Base-by-base conservation (phyloP, 345 rosid species). In the Lepidium africanum region DNA sequence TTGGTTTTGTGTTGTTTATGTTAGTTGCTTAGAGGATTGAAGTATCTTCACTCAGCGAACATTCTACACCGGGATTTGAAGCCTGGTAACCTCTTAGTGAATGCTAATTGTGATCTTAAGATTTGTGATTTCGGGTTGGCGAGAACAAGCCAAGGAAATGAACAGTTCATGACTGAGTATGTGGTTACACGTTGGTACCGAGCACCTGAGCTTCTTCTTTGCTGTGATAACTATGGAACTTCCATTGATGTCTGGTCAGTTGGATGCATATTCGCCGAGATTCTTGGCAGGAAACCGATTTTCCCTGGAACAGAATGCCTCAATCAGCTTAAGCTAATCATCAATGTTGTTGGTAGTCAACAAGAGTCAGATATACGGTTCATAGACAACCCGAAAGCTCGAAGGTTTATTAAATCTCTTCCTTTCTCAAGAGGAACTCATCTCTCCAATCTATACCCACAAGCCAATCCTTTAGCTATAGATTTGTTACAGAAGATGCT, bases 181-280 rank as follows among this genome's bases (percentile, higher is more conserved):
- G 96, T 86, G 23, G 98, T 87, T 32, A 92, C 96, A 7, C 91
- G 96, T 25, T 92, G 96, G 97, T 92, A 92, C 74, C 84, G 96
- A 45, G 98, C 96, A 45, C 96, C 98, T 0, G 97, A 90, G 72
- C 94, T 92, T 32, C 97, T 92, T 40, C 90, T 92, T 16, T 83
- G 90, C 62, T 87, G 89, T 48, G 95, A 90, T 74, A 83, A 84
- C 78, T 88, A 90, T 33, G 93, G 96, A 21, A 85, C 96, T 27
- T 90, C 89, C 5, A 85, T 92, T 45, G 97, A 92, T 37, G 78
- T 90, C 21, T 92, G 97, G 98, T 92, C 96, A 0, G 97, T 88
- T 5, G 97, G 98, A 56, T 88, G 98, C 81, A 90, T 92, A 71
- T 88, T 92, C 33, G 98, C 96, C 0, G 93, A 92, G 83, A 84